A percentile compares a stretch with the other conserved stretches of the same genome.
These are phyloP conservation scores for Claviceps quebecensis DNA, from an alignment of 2,329 filamentous ascomycete genomes.

Conservation along the genomic window DNA sequence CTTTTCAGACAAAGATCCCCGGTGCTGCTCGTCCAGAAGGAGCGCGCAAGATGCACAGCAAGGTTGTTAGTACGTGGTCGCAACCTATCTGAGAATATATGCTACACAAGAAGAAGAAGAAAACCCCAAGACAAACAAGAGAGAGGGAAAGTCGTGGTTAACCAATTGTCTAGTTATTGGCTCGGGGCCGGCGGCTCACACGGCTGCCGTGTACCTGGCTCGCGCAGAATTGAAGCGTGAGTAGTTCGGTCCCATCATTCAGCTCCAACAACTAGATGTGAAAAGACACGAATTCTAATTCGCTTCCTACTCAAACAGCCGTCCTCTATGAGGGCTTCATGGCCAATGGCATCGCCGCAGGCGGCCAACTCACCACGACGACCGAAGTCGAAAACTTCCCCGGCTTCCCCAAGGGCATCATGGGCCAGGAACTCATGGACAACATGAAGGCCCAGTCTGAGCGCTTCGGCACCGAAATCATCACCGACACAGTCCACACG, in stretches of 20 bases:
- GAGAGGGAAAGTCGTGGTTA: background rate
- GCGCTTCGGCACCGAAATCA: slow-evolving; percentile 82
- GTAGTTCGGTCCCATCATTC: slow-evolving; percentile 12
- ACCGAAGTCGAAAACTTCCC: slow-evolving; percentile 98
- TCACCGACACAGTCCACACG: slow-evolving; percentile 81
- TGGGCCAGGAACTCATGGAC: slow-evolving; percentile 84
- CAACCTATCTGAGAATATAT: background rate
- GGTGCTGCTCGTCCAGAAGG: background rate
- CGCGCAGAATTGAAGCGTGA: slow-evolving; percentile 80
- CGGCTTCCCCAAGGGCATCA: slow-evolving; percentile 80
- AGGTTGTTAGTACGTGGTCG: slow-evolving; percentile 63
- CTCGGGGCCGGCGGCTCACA: slow-evolving; percentile 95
- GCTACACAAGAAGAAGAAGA: background rate
- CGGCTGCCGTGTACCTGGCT: slow-evolving; percentile 88
- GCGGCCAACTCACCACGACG: slow-evolving; percentile 93
- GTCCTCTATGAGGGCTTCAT: slow-evolving; percentile 97
- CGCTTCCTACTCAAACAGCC: slow-evolving; percentile 27
- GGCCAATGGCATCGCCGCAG: slow-evolving; percentile 89
- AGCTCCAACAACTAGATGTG: too few relatives aligned
- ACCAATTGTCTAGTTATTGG: slow-evolving; percentile 49
- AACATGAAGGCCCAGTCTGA: slow-evolving; percentile 85
- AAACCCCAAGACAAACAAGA: background rate
- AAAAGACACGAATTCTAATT: background rate
- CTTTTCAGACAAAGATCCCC: slow-evolving; percentile 34
- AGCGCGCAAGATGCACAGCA: slow-evolving; percentile 71